Base-by-base conservation (phyloP, 192 early-diverging fungal species). In the Backusella tuberculispora region DNA sequence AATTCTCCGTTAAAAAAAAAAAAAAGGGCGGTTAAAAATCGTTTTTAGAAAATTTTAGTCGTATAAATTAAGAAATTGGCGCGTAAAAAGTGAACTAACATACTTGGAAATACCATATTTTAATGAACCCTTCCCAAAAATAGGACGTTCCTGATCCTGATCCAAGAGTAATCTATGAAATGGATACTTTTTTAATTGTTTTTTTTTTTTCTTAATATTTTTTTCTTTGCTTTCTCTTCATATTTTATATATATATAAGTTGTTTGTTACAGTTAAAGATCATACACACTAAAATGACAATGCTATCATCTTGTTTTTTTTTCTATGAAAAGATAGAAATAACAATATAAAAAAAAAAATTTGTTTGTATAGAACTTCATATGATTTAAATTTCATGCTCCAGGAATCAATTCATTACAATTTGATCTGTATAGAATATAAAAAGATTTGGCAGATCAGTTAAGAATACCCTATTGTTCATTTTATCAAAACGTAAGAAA, bases 91-190 rank as follows among this genome's bases (percentile, higher is more conserved):
- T 7, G 7, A 50, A 48, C n/a, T 12, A 56, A 53, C 50, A 53
- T 53, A 53, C 50, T 53, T 53, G n/a, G n/a, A n/a, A n/a, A n/a
- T n/a, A n/a, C n/a, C 50, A 53, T 53, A 53, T 53, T 53, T 53
- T n/a, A 53, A 53, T 21, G 50, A 53, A 53, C 21, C 50, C 21
- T 53, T 53, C 50, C 50, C 50, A 53, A 21, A 53, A 56, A 56
- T 56, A 56, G 50, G 50, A 56, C 50, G 50, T 56, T 56, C 50
- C 50, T 21, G 50, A 56, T 56, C 50, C 50, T 56, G 19, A 21
- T 10, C 10, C 50, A 45, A 7, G 8, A 19, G 7, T 19, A 50
- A 56, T 56, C 50, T n/a, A n/a, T n/a, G 50, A 21, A 21, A 56
- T 21, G 19, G 24, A 56, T 24, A 21, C 50, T 56, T 21, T 56